Conservation (phyloP, 1,139 yeast genomes). For the Williopsis jadinii region DNA sequence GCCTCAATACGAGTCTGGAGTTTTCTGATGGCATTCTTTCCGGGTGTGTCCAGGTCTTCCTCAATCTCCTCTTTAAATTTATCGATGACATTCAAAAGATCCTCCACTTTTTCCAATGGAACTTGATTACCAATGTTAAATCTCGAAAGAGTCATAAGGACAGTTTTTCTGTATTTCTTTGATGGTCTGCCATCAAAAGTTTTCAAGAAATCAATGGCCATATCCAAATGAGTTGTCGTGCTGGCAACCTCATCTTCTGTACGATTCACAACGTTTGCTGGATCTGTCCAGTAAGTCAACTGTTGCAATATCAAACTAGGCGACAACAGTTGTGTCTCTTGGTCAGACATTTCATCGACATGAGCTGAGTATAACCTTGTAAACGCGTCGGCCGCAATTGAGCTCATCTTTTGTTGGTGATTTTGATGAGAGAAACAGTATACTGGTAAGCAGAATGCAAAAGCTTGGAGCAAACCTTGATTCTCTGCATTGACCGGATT, state of each 20-base stretch:
- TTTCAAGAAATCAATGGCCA: constrained; percentile 50
- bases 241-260: constrained; percentile 33
- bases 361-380: constrained; percentile 44
- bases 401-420: constrained; percentile 66
- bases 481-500: constrained; percentile 59
- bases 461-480: constrained; percentile 67
- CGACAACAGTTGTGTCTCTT: constrained; percentile 26
- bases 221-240: constrained; percentile 50
- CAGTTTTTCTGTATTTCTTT: constrained; percentile 47
- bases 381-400: constrained; percentile 62
- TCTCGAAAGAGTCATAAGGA: constrained; percentile 47
- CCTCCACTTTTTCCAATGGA: constrained; percentile 16
- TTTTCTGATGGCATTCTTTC: constrained; percentile 41
- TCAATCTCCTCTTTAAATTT: constrained; percentile 20
- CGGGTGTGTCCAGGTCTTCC: constrained; percentile 31
- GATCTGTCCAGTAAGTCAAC: constrained; percentile 82
- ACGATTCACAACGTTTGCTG: constrained; percentile 54
- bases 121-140: constrained; percentile 28
- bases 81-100: constrained; percentile 21
- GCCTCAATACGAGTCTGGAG: constrained; percentile 31
- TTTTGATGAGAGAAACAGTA: constrained; percentile 72
- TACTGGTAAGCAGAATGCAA: constrained; percentile 86
- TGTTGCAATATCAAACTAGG: constrained; percentile 69
- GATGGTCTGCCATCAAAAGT: constrained; percentile 42
- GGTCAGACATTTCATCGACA: constrained; percentile 26